Base-by-base conservation (phyloP, 768 basidiomycete genomes). In the Boletales sp. region DNA sequence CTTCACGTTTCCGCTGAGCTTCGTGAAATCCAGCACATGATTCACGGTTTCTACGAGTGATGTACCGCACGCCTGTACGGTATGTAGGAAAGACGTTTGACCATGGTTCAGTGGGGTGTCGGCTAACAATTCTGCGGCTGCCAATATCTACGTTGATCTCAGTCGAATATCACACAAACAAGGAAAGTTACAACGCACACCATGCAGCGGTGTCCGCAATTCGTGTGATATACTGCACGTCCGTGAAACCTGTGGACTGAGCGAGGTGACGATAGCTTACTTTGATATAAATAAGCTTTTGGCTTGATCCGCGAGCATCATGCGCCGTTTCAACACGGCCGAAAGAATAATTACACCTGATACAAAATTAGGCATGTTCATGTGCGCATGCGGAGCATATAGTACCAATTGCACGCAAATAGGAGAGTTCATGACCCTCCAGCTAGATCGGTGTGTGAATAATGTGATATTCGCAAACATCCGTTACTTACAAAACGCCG, bases 11-110 rank as follows among this genome's bases (percentile, higher is more conserved):
- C 92, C 93, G 53, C 90, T 93, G 19, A 95, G 77, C 63, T 97
- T 97, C 29, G 93, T 95, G 62, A 94, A 97, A 65, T 97, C 94
- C 24, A 97, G 74, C 6, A 97, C 94, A 58, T 97, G 94, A 62
- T 97, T 97, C 43, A 97, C 93, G 0, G 94, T 95, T 72, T 97
- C 94, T 37, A 94, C 90, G 1, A 97, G 78, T 1, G 91, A 92
- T n/a, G 87, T 94, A 13, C 93, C 94, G 62, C 94, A 97, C 7
- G 91, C 93, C 65, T 94, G 89, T 1, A 97, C 90, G 0, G 94
- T 97, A 62, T 93, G 88, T 43, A 97, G 71, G 73, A 93, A 95
- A 0, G 93, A 91, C 10, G 73, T 65, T 66, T 97, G 94, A 12
- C 84, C 83, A 41, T 87, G 83, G 60, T 83, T 87, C 30, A 97